These are phyloP conservation scores for Gossypium ekmanianum DNA, from an alignment of 345 rosid genomes.

Conservation along the genomic window DNA sequence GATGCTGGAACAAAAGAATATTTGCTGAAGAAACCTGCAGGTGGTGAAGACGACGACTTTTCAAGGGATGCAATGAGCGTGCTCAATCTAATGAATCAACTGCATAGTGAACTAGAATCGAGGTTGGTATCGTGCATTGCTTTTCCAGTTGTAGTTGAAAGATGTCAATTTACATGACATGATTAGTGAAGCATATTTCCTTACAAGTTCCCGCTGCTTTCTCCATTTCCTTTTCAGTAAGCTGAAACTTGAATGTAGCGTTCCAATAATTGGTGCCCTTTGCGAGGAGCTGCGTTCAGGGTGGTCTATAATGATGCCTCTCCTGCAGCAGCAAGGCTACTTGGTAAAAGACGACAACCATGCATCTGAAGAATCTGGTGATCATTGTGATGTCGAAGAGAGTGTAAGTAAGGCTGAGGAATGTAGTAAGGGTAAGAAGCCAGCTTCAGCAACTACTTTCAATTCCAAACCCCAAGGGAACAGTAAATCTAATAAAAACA, in stretches of 20 bases:
- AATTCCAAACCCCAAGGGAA: background rate
- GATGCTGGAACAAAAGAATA: background rate
- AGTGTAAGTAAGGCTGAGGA: slow-evolving; percentile 2
- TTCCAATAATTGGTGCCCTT: slow-evolving; percentile 15
- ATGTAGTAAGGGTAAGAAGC: background rate
- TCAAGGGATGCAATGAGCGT: no score
- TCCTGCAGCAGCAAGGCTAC: slow-evolving; percentile 2
- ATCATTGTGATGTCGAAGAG: background rate
- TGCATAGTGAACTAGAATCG: no score
- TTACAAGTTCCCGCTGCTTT: background rate
- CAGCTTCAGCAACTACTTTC: background rate
- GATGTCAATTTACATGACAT: no score
- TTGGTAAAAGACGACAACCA: background rate
- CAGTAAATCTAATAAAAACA: background rate
- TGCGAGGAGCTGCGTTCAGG: slow-evolving; percentile 13
- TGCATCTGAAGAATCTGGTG: background rate
- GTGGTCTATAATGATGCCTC: slow-evolving; percentile 11
- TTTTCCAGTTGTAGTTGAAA: no score
- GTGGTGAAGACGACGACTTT: background rate
- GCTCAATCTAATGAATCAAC: no score
- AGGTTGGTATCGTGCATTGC: no score
- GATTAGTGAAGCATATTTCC: background rate
- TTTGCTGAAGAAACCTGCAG: background rate
- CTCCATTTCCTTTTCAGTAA: slow-evolving; percentile 12
- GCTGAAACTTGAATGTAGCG: background rate